Evolutionary conservation across 78 protist genomes (phyloP), one percentile per base, ranked within the genome.

Genomic region (Abeoforma whisleri): DNA sequence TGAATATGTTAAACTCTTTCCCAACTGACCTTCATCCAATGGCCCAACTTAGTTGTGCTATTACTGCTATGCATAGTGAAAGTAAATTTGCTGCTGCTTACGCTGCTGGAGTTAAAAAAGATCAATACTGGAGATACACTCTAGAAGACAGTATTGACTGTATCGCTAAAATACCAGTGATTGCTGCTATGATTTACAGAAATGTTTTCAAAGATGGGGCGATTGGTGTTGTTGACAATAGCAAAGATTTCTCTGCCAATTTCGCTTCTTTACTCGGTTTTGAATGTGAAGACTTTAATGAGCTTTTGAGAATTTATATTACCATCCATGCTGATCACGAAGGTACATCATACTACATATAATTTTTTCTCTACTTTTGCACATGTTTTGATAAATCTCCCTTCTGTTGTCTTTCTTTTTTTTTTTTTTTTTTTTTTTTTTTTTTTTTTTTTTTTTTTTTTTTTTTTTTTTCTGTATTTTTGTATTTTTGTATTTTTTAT

Each of bases 321-420:
- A 76, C 89, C 85, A 94, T 96, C 88, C 99, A 96, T 93, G 30
- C 96, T 48, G 99, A 93, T 87, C 99, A 95, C 92, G 98, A 96
- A 84, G 87, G n/a, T n/a, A n/a, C n/a, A n/a, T n/a, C n/a, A n/a
- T n/a, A n/a, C n/a, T n/a, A 62, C n/a, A n/a, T n/a, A n/a, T n/a
- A n/a, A n/a, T n/a, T n/a, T n/a, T n/a, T n/a, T n/a, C n/a, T n/a
- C n/a, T n/a, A n/a, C n/a, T n/a, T n/a, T n/a, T n/a, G n/a, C n/a
- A n/a, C n/a, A n/a, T n/a, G n/a, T n/a, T n/a, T n/a, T n/a, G n/a
- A n/a, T n/a, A n/a, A n/a, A n/a, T n/a, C n/a, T n/a, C n/a, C n/a
- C n/a, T n/a, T n/a, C n/a, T n/a, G n/a, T n/a, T n/a, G n/a, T n/a
- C n/a, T n/a, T n/a, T n/a, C n/a, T n/a, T n/a, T n/a, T n/a, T n/a